Base-by-base conservation (phyloP, 208 protist species). In the Acanthamoeba lenticulata region DNA sequence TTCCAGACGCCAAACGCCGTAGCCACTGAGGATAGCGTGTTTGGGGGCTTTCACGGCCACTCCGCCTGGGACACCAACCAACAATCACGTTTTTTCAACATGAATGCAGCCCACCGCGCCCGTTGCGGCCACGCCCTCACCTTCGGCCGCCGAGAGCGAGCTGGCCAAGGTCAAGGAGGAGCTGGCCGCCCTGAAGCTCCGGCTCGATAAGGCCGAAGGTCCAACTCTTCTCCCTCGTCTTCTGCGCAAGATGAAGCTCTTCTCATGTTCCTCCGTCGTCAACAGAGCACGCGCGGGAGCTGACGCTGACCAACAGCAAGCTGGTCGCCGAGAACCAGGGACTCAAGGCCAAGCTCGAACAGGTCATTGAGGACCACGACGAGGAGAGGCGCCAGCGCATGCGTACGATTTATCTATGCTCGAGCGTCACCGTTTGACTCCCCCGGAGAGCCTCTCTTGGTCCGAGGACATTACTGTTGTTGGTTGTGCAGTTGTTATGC, bases 301-400 rank as follows among this genome's bases (percentile, higher is more conserved):
- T 92, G 55, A 13, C 17, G 21, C 40, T 2, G 19, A n/a, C 34
- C n/a, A 92, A 92, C 36, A 29, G n/a, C 15, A 27, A 69, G 44
- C 62, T 92, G 15, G 11, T 36, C 27, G 34, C 40, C 29, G 88
- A 92, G 27, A 92, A 92, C 29, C 0, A 47, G 24, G 21, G 32
- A 29, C 57, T 92, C 65, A 74, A 77, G n/a, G n/a, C 40, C 32
- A 67, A 77, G 88, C 15, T 92, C 29, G 88, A 69, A 21, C 52
- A 92, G 44, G 11, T 92, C 60, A 34, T 69, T 9, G 55, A 92
- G 0, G 88, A 92, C 32, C 88, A 92, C 88, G 88, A 92, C 17
- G 88, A 92, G 32, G 88, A 92, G 47, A 92, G 44, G n/a, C n/a
- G 88, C 11, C 36, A 69, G 19, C 55, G 88, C 34, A 92, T 92